A percentile compares a stretch with the other conserved stretches of the same genome.
These are phyloP conservation scores for Aspergillus transmontanensis DNA, from an alignment of 2,329 filamentous ascomycete genomes.

Conservation along the genomic window DNA sequence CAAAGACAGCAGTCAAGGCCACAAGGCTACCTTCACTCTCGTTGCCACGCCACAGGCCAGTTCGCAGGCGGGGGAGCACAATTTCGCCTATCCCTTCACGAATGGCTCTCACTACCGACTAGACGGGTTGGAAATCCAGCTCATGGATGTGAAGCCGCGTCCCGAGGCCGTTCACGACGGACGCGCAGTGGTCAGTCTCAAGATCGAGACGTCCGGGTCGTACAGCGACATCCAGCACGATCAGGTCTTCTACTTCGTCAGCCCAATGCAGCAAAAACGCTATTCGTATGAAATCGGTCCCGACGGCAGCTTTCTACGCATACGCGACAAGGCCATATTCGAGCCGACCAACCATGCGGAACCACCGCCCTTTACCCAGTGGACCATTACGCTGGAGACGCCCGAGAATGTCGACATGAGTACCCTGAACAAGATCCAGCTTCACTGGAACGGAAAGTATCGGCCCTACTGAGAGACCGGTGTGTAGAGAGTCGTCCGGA, in stretches of 20 bases:
- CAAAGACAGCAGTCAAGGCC: neutral
- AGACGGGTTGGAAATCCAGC: neutral
- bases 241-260: neutral
- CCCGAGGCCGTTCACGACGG: conserved; percentile 1
- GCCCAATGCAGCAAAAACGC: neutral
- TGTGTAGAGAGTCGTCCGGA: no score
- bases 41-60: neutral
- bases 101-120: neutral
- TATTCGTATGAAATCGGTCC: conserved; percentile 47
- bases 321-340: conserved; percentile 60
- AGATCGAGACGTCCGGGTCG: neutral
- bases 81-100: neutral
- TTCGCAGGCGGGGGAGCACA: neutral
- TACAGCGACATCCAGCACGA: neutral
- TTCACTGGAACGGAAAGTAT: neutral
- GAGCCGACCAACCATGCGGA: neutral
- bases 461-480: no score
- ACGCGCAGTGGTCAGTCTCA: neutral
- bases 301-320: conserved; percentile 56
- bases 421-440: neutral
- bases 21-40: neutral
- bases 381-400: neutral
- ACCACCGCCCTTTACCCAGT: neutral
- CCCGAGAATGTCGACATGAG: neutral
- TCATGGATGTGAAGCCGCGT: neutral